phyloP scores from a whole-genome alignment of 139 green algal genomes.

The Micromonas pusilla region DNA sequence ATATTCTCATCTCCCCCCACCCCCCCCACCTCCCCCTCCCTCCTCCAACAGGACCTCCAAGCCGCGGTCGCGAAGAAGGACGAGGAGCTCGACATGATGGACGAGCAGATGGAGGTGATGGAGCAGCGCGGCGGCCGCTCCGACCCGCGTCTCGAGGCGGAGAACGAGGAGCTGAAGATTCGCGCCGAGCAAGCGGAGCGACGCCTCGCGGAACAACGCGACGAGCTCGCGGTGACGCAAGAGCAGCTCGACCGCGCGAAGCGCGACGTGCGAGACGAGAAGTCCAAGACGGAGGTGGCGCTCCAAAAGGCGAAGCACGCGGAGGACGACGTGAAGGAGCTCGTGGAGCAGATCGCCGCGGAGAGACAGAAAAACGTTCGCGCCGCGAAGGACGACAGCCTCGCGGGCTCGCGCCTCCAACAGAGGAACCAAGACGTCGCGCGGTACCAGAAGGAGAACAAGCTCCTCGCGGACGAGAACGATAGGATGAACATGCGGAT shows the following conservation, averaged over 20 bases:
- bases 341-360: not conserved
- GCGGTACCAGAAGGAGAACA: constrained; percentile 13
- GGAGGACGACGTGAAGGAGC: not conserved
- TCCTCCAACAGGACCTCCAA: not conserved
- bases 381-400: not conserved
- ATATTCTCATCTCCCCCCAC: too few relatives aligned
- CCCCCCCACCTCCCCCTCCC: not conserved
- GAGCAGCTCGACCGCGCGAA: not conserved
- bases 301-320: not conserved
- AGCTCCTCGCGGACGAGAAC: constrained; percentile 10
- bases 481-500: not conserved
- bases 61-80: not conserved
- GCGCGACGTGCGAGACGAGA: not conserved
- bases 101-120: not conserved
- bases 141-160: not conserved
- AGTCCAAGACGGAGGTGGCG: not conserved
- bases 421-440: not conserved
- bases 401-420: not conserved
- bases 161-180: not conserved
- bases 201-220: not conserved
- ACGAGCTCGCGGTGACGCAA: not conserved
- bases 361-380: not conserved
- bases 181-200: not conserved
- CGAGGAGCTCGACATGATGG: not conserved
- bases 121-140: not conserved